Evolutionary conservation across 2,329 filamentous ascomycete species (phyloP), one percentile per base, ranked within the genome.

Genomic region (Talaromyces albobiverticillius): DNA sequence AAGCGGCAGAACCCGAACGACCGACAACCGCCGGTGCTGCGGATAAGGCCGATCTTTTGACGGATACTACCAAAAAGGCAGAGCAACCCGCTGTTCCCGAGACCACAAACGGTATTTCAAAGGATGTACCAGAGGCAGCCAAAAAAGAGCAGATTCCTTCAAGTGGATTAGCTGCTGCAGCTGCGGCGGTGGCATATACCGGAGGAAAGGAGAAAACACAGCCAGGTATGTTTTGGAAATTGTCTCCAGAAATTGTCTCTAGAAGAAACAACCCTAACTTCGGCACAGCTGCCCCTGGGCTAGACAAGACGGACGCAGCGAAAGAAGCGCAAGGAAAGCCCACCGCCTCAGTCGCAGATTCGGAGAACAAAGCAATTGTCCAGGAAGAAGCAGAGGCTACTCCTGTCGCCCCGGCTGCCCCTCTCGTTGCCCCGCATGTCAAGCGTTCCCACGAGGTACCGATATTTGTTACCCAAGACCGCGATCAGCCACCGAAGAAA

Each of bases 391-490:
- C 38, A 5, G 52, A 58, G 7, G 58, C 57, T 23, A 32, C 32
- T 6, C 41, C 57, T 18, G 57, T 53, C 49, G 11, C 34, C 57
- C 16, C 59, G 51, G 36, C 60, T 60, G 42, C 32, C 56, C 46
- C 53, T 46, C 34, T 45, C 14, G 48, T 42, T 10, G 49, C 40
- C 10, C 16, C 58, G 9, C 66, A 70, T 38, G 43, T 55, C 31
- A 71, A 71, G 64, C 67, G 69, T 22, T 66, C 69, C n/a, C 67
- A 71, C 48, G 69, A 71, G 59, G 68, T 60, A 47, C 64, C 65
- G 34, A 54, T 64, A 43, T 64, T 68, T 55, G 57, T 61, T 18
- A 64, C 60, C 45, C 64, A 68, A 36, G 66, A 71, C 18, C 60
- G 61, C 29, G 54, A 62, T 47, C 67, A 69, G 58, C 69, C 68